Percentiles rank a stretch among this genome's conserved stretches.
These are phyloP conservation scores for Tricholomella constricta DNA, from an alignment of 768 basidiomycete genomes.

Conservation along the genomic window DNA sequence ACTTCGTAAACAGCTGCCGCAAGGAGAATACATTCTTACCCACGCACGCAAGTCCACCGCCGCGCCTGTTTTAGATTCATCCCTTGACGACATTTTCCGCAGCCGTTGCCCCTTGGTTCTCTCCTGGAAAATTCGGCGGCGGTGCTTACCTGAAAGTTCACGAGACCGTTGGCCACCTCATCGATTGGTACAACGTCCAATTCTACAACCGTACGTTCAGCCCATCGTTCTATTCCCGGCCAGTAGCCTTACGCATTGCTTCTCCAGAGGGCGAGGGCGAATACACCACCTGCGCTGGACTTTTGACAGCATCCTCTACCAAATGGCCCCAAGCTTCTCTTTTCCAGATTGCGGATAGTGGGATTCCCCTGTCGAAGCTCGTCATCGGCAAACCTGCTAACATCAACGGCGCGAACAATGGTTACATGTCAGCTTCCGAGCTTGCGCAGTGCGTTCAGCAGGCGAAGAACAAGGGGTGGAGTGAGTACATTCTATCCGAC, in stretches of 20 bases:
- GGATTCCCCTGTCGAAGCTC: conserved; percentile 60
- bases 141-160: conserved; percentile 61
- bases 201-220: conserved; percentile 44
- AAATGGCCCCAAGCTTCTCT: conserved; percentile 61
- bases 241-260: background rate
- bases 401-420: conserved; percentile 50
- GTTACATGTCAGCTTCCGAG: conserved; percentile 57
- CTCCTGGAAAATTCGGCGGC: conserved; percentile 37
- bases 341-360: conserved; percentile 58
- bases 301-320: conserved; percentile 58
- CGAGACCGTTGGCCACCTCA: conserved; percentile 49
- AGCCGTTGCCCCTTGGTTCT: conserved; percentile 55
- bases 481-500: conserved; percentile 38
- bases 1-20: conserved; percentile 48
- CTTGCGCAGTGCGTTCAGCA: conserved; percentile 59
- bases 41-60: conserved; percentile 48
- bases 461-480: conserved; percentile 64
- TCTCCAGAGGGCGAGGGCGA: conserved; percentile 56
- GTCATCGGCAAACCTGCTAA: conserved; percentile 74
- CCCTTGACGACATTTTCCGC: background rate
- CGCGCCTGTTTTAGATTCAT: background rate
- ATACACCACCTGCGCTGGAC: conserved; percentile 60
- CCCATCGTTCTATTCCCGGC: background rate
- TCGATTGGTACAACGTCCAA: conserved; percentile 63
- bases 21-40: conserved; percentile 49